These are phyloP conservation scores for Ceratocystis eucalypticola DNA, from an alignment of 2,329 filamentous ascomycete species.

Conservation along the genomic window DNA sequence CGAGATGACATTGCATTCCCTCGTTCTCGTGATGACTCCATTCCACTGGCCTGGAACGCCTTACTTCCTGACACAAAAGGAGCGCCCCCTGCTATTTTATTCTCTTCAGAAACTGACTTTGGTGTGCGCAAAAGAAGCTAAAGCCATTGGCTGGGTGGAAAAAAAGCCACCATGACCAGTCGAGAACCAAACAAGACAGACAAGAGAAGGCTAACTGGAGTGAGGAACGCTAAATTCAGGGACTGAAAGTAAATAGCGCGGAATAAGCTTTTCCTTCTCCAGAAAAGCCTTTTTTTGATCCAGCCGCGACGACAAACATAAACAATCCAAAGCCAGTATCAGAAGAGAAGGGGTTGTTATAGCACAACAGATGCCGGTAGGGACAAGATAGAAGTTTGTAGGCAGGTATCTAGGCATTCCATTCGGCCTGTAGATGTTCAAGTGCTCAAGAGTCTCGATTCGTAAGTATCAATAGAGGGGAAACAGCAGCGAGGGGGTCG, in stretches of 20 bases:
- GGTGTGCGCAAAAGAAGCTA: neutral
- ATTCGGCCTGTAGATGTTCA: neutral
- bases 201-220: neutral
- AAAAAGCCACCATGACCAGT: neutral
- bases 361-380: neutral
- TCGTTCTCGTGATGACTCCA: neutral
- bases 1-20: too few species aligned
- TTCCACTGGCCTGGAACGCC: neutral
- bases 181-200: neutral
- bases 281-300: neutral
- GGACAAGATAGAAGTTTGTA: neutral
- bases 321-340: neutral
- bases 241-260: neutral
- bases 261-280: neutral
- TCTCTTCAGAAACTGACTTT: neutral
- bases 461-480: neutral
- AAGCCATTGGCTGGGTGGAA: neutral
- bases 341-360: neutral
- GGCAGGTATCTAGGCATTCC: neutral
- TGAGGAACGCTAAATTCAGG: slow-evolving; percentile 1
- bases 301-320: neutral
- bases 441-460: neutral
- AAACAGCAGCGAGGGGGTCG: neutral
- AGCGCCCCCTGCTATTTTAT: neutral
- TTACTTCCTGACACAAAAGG: neutral